Evolutionary conservation across 1,284 basidiomycete species (phyloP), one percentile per base, ranked within the genome.

Genomic region (Naganishia cerealis): DNA sequence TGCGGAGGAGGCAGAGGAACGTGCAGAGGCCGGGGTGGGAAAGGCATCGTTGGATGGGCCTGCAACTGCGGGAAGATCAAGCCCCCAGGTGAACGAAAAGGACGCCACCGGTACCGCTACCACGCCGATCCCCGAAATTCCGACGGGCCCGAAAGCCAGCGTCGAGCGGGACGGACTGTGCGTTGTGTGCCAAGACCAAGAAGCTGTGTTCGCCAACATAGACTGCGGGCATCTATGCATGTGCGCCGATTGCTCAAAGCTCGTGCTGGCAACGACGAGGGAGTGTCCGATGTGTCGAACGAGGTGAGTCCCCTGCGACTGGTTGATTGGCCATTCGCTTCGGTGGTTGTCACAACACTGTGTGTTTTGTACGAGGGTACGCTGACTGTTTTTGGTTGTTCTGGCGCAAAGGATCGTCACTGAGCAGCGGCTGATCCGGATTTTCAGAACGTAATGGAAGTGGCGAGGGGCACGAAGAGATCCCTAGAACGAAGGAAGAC

Each of bases 151-250:
- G 0, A 70, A 73, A 66, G 76, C 78, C 0, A 77, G 78, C 38
- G 77, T 85, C 6, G 90, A 92, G 68, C 84, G 88, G 24, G 84
- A 83, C 15, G 91, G 92, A 0, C 79, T 92, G 2, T 94, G 91
- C 76, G 90, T 94, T 0, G 86, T 94, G 18, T 94, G 92, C 76
- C 91, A 93, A 76, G 92, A 94, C 72, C 90, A 92, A 67, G 91
- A 94, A 72, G 91, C 91, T 0, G 92, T 89, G 71, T 90, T 94
- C 65, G 92, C 91, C 1, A 87, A 92, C 61, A 89, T 93, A n/a
- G 91, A 94, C 79, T 94, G 92, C 85, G 92, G 92, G 88, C 91
- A 93, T 79, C 82, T 93, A 46, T 86, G 88, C 10, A 87, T 93
- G 86, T 94, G 91, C 75, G 84, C 87, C 75, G 82, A 78, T n/a